These are phyloP conservation scores for Casuarina cunninghamiana DNA, from an alignment of 306 rosid species.

Conservation along the genomic window DNA sequence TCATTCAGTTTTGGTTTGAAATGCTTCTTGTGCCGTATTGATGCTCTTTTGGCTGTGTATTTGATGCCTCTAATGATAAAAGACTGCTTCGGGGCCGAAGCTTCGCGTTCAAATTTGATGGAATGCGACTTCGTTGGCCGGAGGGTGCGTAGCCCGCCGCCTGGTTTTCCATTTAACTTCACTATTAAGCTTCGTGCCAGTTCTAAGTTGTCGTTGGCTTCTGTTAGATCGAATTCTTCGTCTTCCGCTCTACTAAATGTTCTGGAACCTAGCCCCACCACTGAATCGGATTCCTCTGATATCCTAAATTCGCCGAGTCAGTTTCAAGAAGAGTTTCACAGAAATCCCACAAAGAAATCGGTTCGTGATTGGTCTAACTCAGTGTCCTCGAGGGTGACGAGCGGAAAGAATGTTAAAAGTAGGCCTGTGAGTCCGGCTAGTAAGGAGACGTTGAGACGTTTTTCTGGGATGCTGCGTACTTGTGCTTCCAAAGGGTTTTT, in stretches of 20 bases:
- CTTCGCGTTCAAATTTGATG: background rate
- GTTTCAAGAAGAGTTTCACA: constrained; percentile 3
- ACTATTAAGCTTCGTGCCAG: constrained; percentile 11
- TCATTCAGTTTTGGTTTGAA: background rate
- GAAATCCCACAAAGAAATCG: constrained; percentile 1
- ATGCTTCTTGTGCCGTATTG: background rate
- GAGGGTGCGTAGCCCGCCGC: background rate
- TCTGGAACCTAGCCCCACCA: constrained; percentile 7
- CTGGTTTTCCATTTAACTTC: constrained; percentile 15
- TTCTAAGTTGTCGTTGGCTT: background rate
- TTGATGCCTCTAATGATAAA: background rate
- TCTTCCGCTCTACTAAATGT: constrained; percentile 5
- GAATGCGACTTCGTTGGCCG: background rate
- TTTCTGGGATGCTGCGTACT: constrained; percentile 33
- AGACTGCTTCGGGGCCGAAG: background rate
- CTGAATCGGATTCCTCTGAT: constrained; percentile 3
- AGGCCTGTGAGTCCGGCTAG: constrained; percentile 7
- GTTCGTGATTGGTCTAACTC: background rate
- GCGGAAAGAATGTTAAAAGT: constrained; percentile 5
- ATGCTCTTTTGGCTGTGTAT: background rate
- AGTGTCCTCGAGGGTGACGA: background rate
- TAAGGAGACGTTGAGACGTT: constrained; percentile 28
- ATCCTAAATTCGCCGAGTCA: background rate
- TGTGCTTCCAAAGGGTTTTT: constrained; percentile 31
- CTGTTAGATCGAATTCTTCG: background rate